Evolutionary conservation across 495 filamentous ascomycete genomes (phyloP).

Genomic region (Bombardia bombarda): DNA sequence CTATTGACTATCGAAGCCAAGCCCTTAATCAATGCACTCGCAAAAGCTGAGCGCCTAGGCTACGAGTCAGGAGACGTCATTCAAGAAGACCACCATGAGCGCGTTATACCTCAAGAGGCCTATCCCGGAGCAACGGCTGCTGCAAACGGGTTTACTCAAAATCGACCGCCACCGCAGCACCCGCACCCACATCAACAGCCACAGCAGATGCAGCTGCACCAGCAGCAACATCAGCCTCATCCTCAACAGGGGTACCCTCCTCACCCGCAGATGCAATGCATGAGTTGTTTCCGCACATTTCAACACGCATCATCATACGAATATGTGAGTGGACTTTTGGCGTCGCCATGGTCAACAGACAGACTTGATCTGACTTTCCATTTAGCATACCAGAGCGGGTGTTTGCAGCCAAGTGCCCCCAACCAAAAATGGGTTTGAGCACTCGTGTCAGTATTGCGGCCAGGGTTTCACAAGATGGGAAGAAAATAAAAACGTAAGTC

Average conservation of each 20-base stretch:
- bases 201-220: not conserved
- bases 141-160: conserved; percentile 1
- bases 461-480: conserved; percentile 25
- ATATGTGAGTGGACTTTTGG: conserved; percentile 25
- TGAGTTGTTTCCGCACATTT: conserved; percentile 33
- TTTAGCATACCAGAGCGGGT: conserved; percentile 30
- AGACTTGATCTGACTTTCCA: not conserved
- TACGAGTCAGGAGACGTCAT: conserved; percentile 36
- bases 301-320: conserved; percentile 21
- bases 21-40: conserved; percentile 40
- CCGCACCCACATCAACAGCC: conserved; percentile 1
- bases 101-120: conserved; percentile 23
- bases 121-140: conserved; percentile 12
- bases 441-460: conserved; percentile 32
- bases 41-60: conserved; percentile 41
- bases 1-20: conserved; percentile 39
- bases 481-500: conserved; percentile 28
- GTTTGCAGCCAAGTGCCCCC: conserved; percentile 28
- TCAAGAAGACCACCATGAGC: conserved; percentile 26
- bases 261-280: conserved; percentile 22
- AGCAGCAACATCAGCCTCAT: not conserved
- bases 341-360: not conserved
- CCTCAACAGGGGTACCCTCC: not conserved
- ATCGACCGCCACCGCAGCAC: conserved; percentile 2
- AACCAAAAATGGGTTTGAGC: conserved; percentile 18